Conservation (phyloP, 139 green algal species). For the Spirogloea muscicola region DNA sequence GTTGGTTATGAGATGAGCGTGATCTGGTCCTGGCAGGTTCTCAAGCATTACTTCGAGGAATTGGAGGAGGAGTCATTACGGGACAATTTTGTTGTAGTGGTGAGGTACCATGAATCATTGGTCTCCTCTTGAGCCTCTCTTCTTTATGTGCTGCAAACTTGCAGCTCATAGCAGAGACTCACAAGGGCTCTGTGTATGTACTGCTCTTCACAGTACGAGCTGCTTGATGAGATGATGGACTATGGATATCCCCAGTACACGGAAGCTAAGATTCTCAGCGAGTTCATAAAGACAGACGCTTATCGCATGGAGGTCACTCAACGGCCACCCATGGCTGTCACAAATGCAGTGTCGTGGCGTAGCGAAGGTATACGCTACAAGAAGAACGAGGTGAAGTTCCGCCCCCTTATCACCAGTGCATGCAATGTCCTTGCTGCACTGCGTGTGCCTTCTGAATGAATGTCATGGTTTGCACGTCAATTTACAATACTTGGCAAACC, state of each 20-base stretch:
- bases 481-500: background rate
- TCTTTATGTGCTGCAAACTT: too few species aligned
- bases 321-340: slow-evolving; percentile 93
- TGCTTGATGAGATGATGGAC: slow-evolving; percentile 81
- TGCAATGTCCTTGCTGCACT: background rate
- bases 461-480: background rate
- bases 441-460: background rate
- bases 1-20: background rate
- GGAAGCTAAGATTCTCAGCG: slow-evolving; percentile 90
- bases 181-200: too few species aligned
- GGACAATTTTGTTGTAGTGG: slow-evolving; percentile 97
- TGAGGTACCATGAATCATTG: slow-evolving; percentile 19
- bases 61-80: slow-evolving; percentile 93
- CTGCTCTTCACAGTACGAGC: slow-evolving; percentile 46
- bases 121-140: too few species aligned
- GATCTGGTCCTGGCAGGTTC: too few species aligned
- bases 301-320: slow-evolving; percentile 86
- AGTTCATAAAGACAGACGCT: slow-evolving; percentile 98
- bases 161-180: too few species aligned
- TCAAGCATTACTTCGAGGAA: slow-evolving; percentile 95
- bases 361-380: slow-evolving; percentile 95
- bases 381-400: slow-evolving; percentile 77
- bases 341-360: slow-evolving; percentile 95
- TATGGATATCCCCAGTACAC: slow-evolving; percentile 95
- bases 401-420: background rate